These are phyloP conservation scores for Penicillium cataractarum DNA, from an alignment of 495 filamentous ascomycete species.

Conservation along the genomic window DNA sequence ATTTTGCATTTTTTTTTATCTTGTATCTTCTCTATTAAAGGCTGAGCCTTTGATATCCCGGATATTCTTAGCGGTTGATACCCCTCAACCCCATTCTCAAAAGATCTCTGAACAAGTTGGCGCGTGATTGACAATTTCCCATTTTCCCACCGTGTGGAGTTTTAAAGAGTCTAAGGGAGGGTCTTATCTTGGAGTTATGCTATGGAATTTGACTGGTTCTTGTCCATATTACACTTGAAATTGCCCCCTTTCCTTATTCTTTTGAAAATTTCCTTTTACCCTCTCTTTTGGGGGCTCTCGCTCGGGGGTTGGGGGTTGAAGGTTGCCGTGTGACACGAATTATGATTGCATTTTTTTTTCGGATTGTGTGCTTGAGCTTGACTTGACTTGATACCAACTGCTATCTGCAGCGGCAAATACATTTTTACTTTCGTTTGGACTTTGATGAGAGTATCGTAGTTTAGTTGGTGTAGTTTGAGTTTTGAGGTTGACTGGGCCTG, in stretches of 20 bases:
- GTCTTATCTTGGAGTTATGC: background rate
- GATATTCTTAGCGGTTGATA: too few species aligned
- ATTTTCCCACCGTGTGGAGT: background rate
- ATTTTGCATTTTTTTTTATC: background rate
- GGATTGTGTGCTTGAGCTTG: background rate
- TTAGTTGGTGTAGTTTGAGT: too few species aligned
- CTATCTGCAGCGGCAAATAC: conserved; percentile 6
- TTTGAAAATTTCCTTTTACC: too few species aligned
- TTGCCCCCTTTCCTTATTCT: too few species aligned
- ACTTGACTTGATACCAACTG: conserved; percentile 13
- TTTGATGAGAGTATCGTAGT: too few species aligned
- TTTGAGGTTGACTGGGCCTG: too few species aligned
- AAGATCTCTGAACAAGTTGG: conserved; percentile 8
- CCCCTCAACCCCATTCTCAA: background rate
- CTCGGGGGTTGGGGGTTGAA: too few species aligned
- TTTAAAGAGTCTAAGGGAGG: background rate
- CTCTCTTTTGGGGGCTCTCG: too few species aligned
- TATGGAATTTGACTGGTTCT: conserved; percentile 3
- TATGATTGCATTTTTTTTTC: conserved; percentile 11
- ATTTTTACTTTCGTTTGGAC: conserved; percentile 1
- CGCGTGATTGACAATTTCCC: background rate
- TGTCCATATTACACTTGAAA: background rate
- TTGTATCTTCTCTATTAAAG: background rate
- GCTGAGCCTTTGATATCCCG: conserved; percentile 3
- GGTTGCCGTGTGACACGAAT: too few species aligned